These are phyloP conservation scores for Platanthera zijinensis DNA, from an alignment of 106 monocot genomes.

Conservation along the genomic window DNA sequence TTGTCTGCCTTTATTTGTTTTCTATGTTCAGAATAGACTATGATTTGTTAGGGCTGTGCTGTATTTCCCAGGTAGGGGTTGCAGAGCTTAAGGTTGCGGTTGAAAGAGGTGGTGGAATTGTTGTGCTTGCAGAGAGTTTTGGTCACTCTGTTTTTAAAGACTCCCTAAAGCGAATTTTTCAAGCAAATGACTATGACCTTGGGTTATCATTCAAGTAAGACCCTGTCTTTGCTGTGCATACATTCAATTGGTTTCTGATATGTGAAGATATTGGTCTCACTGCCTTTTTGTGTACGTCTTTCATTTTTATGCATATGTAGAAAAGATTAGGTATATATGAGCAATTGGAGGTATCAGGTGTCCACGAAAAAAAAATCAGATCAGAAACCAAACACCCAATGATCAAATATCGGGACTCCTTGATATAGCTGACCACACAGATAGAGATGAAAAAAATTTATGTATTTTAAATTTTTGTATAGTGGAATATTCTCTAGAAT, in stretches of 20 bases:
- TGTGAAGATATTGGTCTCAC: background rate
- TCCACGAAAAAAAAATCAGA: too few species aligned
- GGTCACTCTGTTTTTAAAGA: slow-evolving; percentile 96
- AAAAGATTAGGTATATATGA: too few species aligned
- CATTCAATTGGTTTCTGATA: background rate
- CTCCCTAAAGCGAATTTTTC: slow-evolving; percentile 76
- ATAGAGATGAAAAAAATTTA: too few species aligned
- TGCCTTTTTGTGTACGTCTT: too few species aligned
- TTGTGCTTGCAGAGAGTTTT: slow-evolving; percentile 97
- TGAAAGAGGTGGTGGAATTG: slow-evolving; percentile 90
- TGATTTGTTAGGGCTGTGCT: background rate
- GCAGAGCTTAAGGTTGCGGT: slow-evolving; percentile 88
- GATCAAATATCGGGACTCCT: too few species aligned
- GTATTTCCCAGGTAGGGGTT: slow-evolving; percentile 60
- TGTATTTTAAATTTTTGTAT: too few species aligned
- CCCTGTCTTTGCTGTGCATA: background rate
- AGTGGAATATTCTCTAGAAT: too few species aligned
- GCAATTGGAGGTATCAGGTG: too few species aligned
- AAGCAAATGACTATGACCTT: slow-evolving; percentile 77
- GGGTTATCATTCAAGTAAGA: slow-evolving; percentile 95
- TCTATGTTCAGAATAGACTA: background rate
- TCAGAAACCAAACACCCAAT: too few species aligned
- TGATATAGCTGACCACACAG: too few species aligned
- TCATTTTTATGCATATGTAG: too few species aligned
- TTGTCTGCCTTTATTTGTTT: background rate